Evolutionary conservation across 1,139 yeast species (phyloP).

Genomic region (Hansenula lynferdii): DNA sequence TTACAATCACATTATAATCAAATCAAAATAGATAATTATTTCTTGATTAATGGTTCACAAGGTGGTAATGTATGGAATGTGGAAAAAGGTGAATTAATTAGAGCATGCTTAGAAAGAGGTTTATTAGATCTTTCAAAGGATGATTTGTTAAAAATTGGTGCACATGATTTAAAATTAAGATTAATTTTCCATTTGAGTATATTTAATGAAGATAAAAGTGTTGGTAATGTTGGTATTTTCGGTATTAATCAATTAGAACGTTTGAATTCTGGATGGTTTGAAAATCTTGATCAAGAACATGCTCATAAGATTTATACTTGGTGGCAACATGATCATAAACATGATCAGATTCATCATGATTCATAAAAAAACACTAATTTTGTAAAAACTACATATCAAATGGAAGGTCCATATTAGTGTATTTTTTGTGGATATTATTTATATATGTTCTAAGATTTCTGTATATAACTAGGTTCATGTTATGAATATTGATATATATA

Average conservation of each 20-base stretch:
- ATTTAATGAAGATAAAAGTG: conserved; percentile 14
- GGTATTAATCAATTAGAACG: conserved; percentile 16
- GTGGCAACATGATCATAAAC: conserved; percentile 33
- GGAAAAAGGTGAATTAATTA: conserved; percentile 37
- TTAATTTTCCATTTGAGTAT: conserved; percentile 15
- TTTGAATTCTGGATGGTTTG: conserved; percentile 8
- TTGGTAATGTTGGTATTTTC: conserved; percentile 14
- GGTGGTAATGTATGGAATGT: conserved; percentile 35
- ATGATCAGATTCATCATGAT: neutral
- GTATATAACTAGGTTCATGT: too few species aligned
- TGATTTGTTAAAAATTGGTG: conserved; percentile 13
- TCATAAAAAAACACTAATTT: neutral
- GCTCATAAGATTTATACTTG: conserved; percentile 5
- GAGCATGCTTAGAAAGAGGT: conserved; percentile 47
- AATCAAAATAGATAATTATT: conserved; percentile 47
- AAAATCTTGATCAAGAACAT: conserved; percentile 9
- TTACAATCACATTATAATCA: conserved; percentile 39
- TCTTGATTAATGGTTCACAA: conserved; percentile 23
- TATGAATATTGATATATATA: too few species aligned
- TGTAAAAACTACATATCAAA: too few species aligned
- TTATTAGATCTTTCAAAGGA: conserved; percentile 28
- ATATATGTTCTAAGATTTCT: too few species aligned
- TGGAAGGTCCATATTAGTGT: too few species aligned
- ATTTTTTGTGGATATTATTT: too few species aligned
- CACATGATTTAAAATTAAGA: conserved; percentile 17